Conservation (phyloP, 208 protist species). For the Leishmania tropica region DNA sequence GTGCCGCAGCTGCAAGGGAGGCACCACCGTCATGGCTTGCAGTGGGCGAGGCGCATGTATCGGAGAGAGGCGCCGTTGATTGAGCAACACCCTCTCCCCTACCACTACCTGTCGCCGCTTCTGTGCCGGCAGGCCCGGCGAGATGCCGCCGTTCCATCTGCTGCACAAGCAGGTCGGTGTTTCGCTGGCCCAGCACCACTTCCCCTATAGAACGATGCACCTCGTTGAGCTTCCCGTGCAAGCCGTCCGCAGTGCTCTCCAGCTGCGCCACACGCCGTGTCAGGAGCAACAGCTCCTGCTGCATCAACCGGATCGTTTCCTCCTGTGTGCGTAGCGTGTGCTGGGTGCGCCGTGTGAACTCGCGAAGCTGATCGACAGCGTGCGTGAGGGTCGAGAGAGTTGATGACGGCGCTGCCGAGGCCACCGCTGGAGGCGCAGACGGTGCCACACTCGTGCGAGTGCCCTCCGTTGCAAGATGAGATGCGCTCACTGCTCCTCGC, state of each 20-base stretch:
- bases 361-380: slow-evolving; percentile 32
- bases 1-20: not conserved
- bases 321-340: slow-evolving; percentile 31
- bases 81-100: not conserved
- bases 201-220: slow-evolving; percentile 50
- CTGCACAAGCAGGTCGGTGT: slow-evolving; percentile 61
- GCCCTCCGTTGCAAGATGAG: not conserved
- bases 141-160: slow-evolving; percentile 68
- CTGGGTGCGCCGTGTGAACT: slow-evolving; percentile 22
- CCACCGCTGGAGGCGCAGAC: not conserved
- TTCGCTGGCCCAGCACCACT: slow-evolving; percentile 56
- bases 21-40: not conserved
- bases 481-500: not conserved
- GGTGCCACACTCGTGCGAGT: not conserved
- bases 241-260: slow-evolving; percentile 37
- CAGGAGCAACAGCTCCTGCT: slow-evolving; percentile 52
- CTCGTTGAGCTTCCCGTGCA: slow-evolving; percentile 43
- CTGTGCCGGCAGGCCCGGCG: not conserved
- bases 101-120: not conserved
- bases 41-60: not conserved
- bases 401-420: not conserved
- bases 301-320: slow-evolving; percentile 29
- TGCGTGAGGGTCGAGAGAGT: not conserved
- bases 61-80: not conserved
- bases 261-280: slow-evolving; percentile 51